Percentiles rank a stretch among this genome's conserved stretches.
phyloP scores from a whole-genome alignment of 495 filamentous ascomycete species.

The Penicillium simplicissimum region DNA sequence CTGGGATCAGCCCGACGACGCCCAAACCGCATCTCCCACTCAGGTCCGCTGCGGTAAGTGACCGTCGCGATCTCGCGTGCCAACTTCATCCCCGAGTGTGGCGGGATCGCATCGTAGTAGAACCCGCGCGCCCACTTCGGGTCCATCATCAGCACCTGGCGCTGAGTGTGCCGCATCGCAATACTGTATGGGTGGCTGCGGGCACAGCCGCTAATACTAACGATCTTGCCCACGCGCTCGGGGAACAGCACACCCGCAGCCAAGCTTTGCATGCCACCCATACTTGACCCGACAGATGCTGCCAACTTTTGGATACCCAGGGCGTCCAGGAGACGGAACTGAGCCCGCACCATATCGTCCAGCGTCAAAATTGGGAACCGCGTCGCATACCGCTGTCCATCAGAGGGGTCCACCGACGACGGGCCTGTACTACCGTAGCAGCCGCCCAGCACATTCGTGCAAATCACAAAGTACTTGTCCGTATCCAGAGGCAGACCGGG shows the following conservation, averaged over 20 bases:
- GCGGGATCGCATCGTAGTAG: conserved; percentile 88
- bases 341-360: conserved; percentile 95
- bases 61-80: conserved; percentile 97
- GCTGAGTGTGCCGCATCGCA: conserved; percentile 97
- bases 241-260: conserved; percentile 88
- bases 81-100: conserved; percentile 96
- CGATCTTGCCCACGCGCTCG: conserved; percentile 74
- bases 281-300: conserved; percentile 92
- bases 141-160: conserved; percentile 98
- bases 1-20: conserved; percentile 81
- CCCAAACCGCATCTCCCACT: conserved; percentile 97
- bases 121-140: conserved; percentile 96
- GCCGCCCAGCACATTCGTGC: conserved; percentile 94
- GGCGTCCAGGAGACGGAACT: conserved; percentile 84
- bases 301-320: conserved; percentile 80
- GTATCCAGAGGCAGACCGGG: conserved; percentile 86
- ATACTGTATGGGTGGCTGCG: conserved; percentile 97
- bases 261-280: conserved; percentile 98
- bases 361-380: conserved; percentile 96
- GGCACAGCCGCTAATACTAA: conserved; percentile 91
- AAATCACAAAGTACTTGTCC: conserved; percentile 87
- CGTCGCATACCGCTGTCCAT: conserved; percentile 87
- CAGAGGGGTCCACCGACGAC: conserved; percentile 81
- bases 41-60: conserved; percentile 93
- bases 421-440: conserved; percentile 97